Conservation (phyloP, 306 rosid genomes). For the Mimosa bimucronata region DNA sequence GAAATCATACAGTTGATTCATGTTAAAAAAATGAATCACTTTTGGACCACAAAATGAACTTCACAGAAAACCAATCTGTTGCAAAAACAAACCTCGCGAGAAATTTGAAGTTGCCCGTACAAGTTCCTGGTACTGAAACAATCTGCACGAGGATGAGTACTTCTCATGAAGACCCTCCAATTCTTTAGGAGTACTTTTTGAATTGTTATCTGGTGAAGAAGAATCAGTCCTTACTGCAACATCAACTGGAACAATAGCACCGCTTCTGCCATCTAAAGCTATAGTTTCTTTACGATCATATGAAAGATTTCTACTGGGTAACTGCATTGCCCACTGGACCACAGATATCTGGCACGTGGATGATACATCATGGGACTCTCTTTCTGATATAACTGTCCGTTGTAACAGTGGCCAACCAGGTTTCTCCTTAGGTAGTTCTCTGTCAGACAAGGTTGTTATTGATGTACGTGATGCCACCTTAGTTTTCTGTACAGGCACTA, state of each 20-base stretch:
- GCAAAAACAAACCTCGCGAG: conserved; percentile 63
- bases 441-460: conserved; percentile 44
- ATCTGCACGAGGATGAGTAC: conserved; percentile 74
- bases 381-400: conserved; percentile 41
- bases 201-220: conserved; percentile 45
- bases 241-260: conserved; percentile 77
- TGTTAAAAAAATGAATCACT: conserved; percentile 1
- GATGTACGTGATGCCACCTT: conserved; percentile 38
- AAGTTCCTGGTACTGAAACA: conserved; percentile 78
- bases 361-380: conserved; percentile 37
- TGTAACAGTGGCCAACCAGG: conserved; percentile 98
- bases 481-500: conserved; percentile 60
- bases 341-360: conserved; percentile 57
- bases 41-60: conserved; percentile 19
- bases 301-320: conserved; percentile 64
- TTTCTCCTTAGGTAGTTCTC: conserved; percentile 57
- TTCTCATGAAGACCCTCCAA: conserved; percentile 84
- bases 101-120: conserved; percentile 79
- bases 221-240: conserved; percentile 37
- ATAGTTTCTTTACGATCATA: conserved; percentile 40
- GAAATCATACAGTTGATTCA: conserved; percentile 38
- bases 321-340: conserved; percentile 96
- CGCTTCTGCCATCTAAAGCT: conserved; percentile 60
- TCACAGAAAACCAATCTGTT: conserved; percentile 17
- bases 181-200: conserved; percentile 55